These are phyloP conservation scores for Saccharomyces hybrid DNA, from an alignment of 1,139 yeast genomes.

Conservation along the genomic window DNA sequence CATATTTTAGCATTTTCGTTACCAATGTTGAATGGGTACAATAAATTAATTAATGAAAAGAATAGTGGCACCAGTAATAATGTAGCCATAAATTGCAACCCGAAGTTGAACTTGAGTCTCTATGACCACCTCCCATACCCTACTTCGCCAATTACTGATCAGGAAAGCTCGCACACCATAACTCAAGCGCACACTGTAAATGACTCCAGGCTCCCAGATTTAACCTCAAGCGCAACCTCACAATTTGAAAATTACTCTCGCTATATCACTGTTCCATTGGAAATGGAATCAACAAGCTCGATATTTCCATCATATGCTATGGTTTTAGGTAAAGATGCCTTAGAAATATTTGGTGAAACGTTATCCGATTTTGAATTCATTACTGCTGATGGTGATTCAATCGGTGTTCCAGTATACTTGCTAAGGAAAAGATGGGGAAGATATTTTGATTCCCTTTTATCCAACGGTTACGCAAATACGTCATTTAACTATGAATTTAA, in stretches of 20 bases:
- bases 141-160: not conserved
- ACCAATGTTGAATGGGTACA: constrained; percentile 55
- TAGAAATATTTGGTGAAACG: constrained; percentile 55
- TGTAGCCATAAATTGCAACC: too few species aligned
- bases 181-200: not conserved
- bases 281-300: constrained; percentile 55
- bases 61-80: not conserved
- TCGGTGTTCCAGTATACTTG: constrained; percentile 54
- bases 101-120: not conserved
- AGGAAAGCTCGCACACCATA: not conserved
- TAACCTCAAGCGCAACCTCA: constrained; percentile 15
- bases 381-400: constrained; percentile 56
- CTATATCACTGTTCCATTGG: constrained; percentile 64
- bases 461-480: constrained; percentile 50
- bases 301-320: constrained; percentile 71
- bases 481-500: constrained; percentile 21
- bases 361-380: constrained; percentile 65
- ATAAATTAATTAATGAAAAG: constrained; percentile 7
- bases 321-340: constrained; percentile 65
- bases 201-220: constrained; percentile 9
- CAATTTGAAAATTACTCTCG: constrained; percentile 64
- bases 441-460: constrained; percentile 51
- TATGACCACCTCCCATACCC: not conserved
- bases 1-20: constrained; percentile 49
- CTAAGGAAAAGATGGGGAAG: constrained; percentile 70